These are phyloP conservation scores for Fusarium haematococcum DNA, from an alignment of 2,329 filamentous ascomycete genomes.

Conservation along the genomic window DNA sequence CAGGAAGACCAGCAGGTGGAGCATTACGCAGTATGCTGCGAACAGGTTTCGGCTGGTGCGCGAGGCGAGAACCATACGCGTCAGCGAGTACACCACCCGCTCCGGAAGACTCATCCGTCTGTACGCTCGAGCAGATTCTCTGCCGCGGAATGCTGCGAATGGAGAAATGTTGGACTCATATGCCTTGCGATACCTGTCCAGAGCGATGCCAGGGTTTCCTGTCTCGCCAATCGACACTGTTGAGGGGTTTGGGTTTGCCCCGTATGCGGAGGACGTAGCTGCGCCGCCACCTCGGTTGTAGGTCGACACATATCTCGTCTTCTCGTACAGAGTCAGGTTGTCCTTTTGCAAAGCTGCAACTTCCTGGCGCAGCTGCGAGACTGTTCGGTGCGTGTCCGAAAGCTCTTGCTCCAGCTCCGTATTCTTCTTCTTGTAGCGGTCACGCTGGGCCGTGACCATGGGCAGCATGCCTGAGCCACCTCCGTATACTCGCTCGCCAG, in stretches of 20 bases:
- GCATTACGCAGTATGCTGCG: slow-evolving; percentile 87
- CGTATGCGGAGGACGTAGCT: slow-evolving; percentile 73
- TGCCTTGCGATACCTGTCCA: slow-evolving; percentile 89
- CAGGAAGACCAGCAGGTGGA: slow-evolving; percentile 89
- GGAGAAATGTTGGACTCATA: slow-evolving; percentile 97
- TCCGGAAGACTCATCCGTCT: slow-evolving; percentile 94
- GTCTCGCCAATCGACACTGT: slow-evolving; percentile 71
- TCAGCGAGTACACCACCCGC: slow-evolving; percentile 89
- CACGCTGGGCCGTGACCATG: slow-evolving; percentile 97
- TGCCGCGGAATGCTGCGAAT: slow-evolving; percentile 94
- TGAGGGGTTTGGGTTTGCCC: slow-evolving; percentile 80
- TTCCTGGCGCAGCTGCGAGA: slow-evolving; percentile 90
- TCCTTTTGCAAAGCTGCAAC: slow-evolving; percentile 94
- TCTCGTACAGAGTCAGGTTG: slow-evolving; percentile 96
- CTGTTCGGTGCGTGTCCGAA: slow-evolving; percentile 82
- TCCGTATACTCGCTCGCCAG: slow-evolving; percentile 71
- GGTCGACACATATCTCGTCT: slow-evolving; percentile 94
- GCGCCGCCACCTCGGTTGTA: slow-evolving; percentile 81
- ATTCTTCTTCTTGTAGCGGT: slow-evolving; percentile 98
- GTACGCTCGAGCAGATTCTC: slow-evolving; percentile 90
- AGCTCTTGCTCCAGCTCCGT: slow-evolving; percentile 90
- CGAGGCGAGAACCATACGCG: slow-evolving; percentile 89
- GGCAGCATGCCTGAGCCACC: slow-evolving; percentile 90
- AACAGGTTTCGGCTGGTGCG: slow-evolving; percentile 93
- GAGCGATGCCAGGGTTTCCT: slow-evolving; percentile 70